A percentile compares a stretch with the other conserved stretches of the same genome.
These are phyloP conservation scores for Pythium sukuiense DNA, from an alignment of 352 stramenopile genomes.

Conservation along the genomic window DNA sequence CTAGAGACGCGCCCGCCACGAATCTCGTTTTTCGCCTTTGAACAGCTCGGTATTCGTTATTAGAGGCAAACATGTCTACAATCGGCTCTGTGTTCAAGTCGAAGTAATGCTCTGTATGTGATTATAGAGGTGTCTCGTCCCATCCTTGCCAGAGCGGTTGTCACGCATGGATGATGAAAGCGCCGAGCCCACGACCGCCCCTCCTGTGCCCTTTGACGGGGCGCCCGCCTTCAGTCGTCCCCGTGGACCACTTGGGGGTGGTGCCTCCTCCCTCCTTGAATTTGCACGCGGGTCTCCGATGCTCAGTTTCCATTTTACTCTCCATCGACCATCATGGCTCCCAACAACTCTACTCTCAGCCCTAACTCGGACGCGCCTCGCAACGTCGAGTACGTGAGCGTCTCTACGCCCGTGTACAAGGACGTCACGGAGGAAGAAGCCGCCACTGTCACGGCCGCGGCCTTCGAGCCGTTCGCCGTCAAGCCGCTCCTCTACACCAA, in stretches of 20 bases:
- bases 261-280: not conserved
- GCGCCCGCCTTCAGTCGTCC: not conserved
- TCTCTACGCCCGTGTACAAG: conserved; percentile 6
- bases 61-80: not conserved
- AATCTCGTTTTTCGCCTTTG: not conserved
- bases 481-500: conserved; percentile 42
- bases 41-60: not conserved
- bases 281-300: not conserved
- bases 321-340: conserved; percentile 7
- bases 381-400: conserved; percentile 9
- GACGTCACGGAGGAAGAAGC: not conserved
- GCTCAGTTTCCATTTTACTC: conserved; percentile 9
- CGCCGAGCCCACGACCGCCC: not conserved
- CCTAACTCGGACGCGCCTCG: not conserved
- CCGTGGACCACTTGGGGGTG: not conserved
- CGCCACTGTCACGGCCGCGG: not conserved
- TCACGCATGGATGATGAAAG: not conserved
- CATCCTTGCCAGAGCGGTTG: not conserved
- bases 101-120: not conserved
- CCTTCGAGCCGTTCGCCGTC: conserved; percentile 6
- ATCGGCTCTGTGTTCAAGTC: not conserved
- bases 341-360: not conserved
- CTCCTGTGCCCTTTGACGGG: not conserved
- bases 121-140: not conserved
- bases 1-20: not conserved